Conservation (phyloP, 169 alveolate species). For the Plasmodium sp. region DNA sequence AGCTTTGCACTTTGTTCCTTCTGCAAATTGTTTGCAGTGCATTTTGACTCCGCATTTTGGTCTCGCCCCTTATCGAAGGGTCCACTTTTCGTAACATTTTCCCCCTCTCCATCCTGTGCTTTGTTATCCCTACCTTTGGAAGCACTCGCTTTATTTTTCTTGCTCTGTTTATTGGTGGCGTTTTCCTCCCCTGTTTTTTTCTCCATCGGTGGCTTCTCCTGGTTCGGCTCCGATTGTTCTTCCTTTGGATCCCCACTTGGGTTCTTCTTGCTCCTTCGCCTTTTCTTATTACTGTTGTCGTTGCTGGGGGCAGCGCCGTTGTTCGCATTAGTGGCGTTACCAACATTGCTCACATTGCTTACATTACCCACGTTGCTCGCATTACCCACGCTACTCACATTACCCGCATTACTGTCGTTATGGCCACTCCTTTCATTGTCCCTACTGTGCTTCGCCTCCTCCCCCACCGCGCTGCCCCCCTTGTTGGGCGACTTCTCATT, state of each 20-base stretch:
- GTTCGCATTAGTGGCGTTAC: too few relatives aligned
- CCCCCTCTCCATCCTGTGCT: neutral
- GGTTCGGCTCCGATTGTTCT: neutral
- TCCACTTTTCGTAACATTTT: neutral
- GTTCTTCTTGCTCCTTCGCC: neutral
- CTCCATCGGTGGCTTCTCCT: neutral
- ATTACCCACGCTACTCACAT: neutral
- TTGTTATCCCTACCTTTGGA: neutral
- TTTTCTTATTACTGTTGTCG: neutral
- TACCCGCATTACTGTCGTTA: neutral
- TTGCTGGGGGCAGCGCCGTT: neutral
- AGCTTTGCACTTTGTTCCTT: neutral
- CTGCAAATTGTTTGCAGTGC: neutral
- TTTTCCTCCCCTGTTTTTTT: neutral
- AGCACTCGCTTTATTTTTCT: neutral
- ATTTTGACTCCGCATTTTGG: neutral
- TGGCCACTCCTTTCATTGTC: neutral
- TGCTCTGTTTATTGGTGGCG: neutral
- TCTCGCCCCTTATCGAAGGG: neutral
- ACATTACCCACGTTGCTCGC: neutral
- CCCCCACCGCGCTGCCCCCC: neutral
- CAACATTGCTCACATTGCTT: neutral
- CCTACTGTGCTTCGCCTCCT: neutral
- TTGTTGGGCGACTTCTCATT: neutral
- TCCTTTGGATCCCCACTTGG: neutral